These are phyloP conservation scores for Waltiozyma sp. DNA, from an alignment of 1,139 yeast species.

Conservation along the genomic window DNA sequence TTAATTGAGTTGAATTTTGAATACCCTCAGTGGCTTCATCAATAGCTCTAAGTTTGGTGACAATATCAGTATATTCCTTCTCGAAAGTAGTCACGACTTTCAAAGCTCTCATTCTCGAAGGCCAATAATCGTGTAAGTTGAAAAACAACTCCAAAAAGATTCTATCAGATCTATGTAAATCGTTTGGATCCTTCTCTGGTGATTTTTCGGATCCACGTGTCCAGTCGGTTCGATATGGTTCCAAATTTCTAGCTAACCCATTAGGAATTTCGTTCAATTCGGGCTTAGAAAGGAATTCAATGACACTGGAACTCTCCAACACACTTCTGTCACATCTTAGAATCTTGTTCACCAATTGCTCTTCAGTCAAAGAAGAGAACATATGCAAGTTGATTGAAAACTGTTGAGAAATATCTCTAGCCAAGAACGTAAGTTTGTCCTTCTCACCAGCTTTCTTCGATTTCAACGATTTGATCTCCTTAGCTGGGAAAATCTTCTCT, in stretches of 20 bases:
- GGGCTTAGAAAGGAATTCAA: conserved; percentile 63
- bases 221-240: conserved; percentile 56
- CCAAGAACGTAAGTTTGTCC: conserved; percentile 46
- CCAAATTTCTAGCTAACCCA: conserved; percentile 49
- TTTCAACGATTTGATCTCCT: conserved; percentile 48
- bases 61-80: conserved; percentile 61
- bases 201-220: conserved; percentile 31
- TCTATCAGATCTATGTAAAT: conserved; percentile 68
- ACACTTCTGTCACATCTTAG: conserved; percentile 53
- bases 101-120: conserved; percentile 65
- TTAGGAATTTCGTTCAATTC: conserved; percentile 58
- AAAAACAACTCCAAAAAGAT: conserved; percentile 62
- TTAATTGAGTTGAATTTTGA: conserved; percentile 45
- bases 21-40: conserved; percentile 57
- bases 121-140: conserved; percentile 73
- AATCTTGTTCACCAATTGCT: conserved; percentile 45
- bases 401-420: conserved; percentile 67
- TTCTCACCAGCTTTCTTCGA: conserved; percentile 32
- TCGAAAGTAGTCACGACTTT: conserved; percentile 50
- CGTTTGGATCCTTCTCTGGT: conserved; percentile 68
- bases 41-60: conserved; percentile 44
- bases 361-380: conserved; percentile 41
- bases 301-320: conserved; percentile 44
- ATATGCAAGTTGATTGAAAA: conserved; percentile 68
- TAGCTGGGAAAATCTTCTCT: conserved; percentile 70